Evolutionary conservation across 2,329 filamentous ascomycete species (phyloP).

Genomic region (Chaetomium olivaceum): DNA sequence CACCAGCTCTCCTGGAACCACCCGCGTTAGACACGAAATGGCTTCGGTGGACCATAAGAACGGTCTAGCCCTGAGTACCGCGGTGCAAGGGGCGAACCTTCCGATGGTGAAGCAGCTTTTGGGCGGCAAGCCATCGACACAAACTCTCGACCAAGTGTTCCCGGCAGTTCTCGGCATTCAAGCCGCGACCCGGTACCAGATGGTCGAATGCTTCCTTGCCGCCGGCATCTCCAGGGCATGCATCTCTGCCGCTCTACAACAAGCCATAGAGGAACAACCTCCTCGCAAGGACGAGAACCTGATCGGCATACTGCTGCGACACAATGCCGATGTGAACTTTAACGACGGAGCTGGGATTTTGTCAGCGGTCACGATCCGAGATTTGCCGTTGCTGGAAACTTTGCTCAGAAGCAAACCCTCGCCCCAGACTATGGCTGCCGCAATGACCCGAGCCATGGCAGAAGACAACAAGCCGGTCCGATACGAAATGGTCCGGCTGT

Average conservation of each 20-base stretch:
- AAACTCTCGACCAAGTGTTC: conserved; percentile 52
- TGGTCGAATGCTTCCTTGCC: conserved; percentile 53
- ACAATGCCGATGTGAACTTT: conserved; percentile 57
- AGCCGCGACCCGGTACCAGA: conserved; percentile 46
- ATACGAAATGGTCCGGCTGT: conserved; percentile 49
- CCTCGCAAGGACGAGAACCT: conserved; percentile 52
- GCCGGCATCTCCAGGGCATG: conserved; percentile 49
- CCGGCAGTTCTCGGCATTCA: conserved; percentile 49
- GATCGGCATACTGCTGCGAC: conserved; percentile 53
- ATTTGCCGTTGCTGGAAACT: conserved; percentile 47
- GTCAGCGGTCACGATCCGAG: conserved; percentile 50
- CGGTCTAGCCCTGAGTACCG: conserved; percentile 52
- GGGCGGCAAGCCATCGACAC: conserved; percentile 46
- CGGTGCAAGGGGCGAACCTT: conserved; percentile 48
- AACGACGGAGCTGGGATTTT: conserved; percentile 52
- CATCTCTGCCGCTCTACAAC: conserved; percentile 53
- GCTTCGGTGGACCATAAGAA: conserved; percentile 56
- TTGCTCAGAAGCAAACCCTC: conserved; percentile 50
- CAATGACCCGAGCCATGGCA: conserved; percentile 51
- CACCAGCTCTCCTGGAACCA: conserved; percentile 36
- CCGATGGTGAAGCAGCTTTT: conserved; percentile 50
- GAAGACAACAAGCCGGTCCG: conserved; percentile 46
- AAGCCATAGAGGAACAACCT: conserved; percentile 52
- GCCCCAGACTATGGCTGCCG: conserved; percentile 49
- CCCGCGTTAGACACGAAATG: conserved; percentile 48